Percentiles rank a stretch among this genome's conserved stretches.
Conservation (phyloP, 371 early-diverging fungal species). For the Nematocida sp. region DNA sequence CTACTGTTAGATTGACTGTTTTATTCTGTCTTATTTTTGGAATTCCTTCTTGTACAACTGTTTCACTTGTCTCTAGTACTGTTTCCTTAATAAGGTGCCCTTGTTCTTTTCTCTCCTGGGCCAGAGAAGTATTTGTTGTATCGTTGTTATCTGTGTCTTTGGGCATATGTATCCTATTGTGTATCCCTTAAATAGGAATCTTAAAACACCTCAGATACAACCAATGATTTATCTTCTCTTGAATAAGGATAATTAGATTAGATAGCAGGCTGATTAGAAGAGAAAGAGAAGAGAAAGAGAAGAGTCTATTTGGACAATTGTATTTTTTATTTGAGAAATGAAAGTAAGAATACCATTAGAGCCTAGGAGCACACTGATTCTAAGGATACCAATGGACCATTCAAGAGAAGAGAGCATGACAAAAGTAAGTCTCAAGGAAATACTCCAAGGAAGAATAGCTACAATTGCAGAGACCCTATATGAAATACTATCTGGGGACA, state of each 20-base stretch:
- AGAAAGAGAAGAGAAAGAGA: too few species aligned
- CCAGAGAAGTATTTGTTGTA: neutral
- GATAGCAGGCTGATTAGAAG: too few species aligned
- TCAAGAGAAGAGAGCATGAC: neutral
- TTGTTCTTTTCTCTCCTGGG: neutral
- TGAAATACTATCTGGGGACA: slow-evolving; percentile 9
- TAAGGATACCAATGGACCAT: neutral
- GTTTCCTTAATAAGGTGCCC: slow-evolving; percentile 14
- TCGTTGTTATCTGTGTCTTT: too few species aligned
- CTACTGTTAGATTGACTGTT: neutral
- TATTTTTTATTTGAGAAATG: slow-evolving; percentile 19
- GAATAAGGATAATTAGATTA: too few species aligned
- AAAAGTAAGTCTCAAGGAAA: neutral
- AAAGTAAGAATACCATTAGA: slow-evolving; percentile 9
- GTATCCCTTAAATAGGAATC: too few species aligned
- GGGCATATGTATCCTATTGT: too few species aligned
- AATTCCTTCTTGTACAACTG: neutral
- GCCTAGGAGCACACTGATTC: neutral
- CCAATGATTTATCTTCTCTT: too few species aligned
- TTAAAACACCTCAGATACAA: too few species aligned
- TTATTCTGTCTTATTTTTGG: neutral
- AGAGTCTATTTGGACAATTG: neutral
- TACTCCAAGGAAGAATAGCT: slow-evolving; percentile 13
- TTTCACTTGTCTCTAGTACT: neutral
- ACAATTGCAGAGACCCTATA: slow-evolving; percentile 21